phyloP scores from a whole-genome alignment of 2,329 filamentous ascomycete species.

The Colletotrichum acutatum region DNA sequence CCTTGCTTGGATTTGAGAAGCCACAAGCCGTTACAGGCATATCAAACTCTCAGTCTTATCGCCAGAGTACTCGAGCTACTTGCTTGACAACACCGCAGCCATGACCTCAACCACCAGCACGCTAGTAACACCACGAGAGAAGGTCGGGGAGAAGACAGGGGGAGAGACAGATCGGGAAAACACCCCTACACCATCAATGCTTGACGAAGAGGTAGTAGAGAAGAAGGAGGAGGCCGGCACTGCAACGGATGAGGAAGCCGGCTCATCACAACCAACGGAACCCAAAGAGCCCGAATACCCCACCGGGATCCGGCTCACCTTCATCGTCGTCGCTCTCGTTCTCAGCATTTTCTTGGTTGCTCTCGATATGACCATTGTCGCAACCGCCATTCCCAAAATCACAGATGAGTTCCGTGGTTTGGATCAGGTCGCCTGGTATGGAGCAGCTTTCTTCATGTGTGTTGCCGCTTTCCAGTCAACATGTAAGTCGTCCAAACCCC shows the following conservation, averaged over 20 bases:
- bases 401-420: conserved; percentile 63
- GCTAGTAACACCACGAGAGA: conserved; percentile 19
- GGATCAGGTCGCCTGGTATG: conserved; percentile 69
- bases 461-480: conserved; percentile 56
- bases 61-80: not conserved
- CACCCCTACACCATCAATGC: conserved; percentile 31
- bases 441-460: conserved; percentile 64
- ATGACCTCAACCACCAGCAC: conserved; percentile 32
- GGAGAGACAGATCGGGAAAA: conserved; percentile 26
- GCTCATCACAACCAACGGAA: conserved; percentile 13
- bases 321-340: conserved; percentile 59
- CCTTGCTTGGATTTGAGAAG: not conserved
- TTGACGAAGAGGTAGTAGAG: conserved; percentile 11
- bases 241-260: conserved; percentile 31
- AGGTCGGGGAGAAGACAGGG: not conserved
- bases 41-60: not conserved
- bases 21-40: not conserved
- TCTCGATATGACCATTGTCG: conserved; percentile 65
- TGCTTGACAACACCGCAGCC: not conserved
- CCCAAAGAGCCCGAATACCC: conserved; percentile 51
- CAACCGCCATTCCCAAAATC: conserved; percentile 67
- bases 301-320: conserved; percentile 49
- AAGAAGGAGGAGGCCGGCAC: conserved; percentile 27
- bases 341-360: conserved; percentile 61
- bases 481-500: conserved; percentile 39